Percentiles rank a stretch among this genome's conserved stretches.
Conservation (phyloP, 257 asterid genomes). For the Craterostigma plantagineum region DNA sequence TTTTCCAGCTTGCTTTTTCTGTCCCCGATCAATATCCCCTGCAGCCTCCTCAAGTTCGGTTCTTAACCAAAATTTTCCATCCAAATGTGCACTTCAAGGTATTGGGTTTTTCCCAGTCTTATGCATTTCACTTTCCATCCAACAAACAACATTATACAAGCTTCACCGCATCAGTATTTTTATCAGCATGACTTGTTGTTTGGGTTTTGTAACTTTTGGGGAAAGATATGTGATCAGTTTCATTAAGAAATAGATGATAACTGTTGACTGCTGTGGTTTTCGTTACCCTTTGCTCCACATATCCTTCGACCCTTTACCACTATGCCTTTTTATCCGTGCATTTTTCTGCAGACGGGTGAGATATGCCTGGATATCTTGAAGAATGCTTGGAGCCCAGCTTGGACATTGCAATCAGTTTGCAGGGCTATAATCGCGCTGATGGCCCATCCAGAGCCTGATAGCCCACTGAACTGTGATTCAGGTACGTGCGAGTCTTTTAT, state of each 20-base stretch:
- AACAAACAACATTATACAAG: too few relatives aligned
- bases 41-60: constrained; percentile 99
- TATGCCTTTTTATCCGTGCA: background rate
- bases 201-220: too few relatives aligned
- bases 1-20: constrained; percentile 93
- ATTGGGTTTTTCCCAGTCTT: constrained; percentile 1
- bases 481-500: constrained; percentile 23
- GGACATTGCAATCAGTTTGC: constrained; percentile 98
- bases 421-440: constrained; percentile 95
- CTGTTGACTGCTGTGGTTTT: too few relatives aligned
- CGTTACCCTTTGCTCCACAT: too few relatives aligned
- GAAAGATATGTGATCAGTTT: too few relatives aligned
- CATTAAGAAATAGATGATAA: too few relatives aligned
- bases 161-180: too few relatives aligned
- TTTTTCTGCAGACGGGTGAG: constrained; percentile 71
- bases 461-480: constrained; percentile 98
- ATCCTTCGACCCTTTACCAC: too few relatives aligned
- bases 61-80: constrained; percentile 93
- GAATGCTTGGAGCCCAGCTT: constrained; percentile 99
- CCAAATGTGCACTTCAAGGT: constrained; percentile 99
- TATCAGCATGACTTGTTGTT: too few relatives aligned
- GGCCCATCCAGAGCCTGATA: constrained; percentile 99
- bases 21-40: constrained; percentile 97
- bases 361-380: constrained; percentile 99
- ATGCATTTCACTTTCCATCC: background rate